These are phyloP conservation scores for Monilinia laxa DNA, from an alignment of 2,329 filamentous ascomycete species.

Conservation along the genomic window DNA sequence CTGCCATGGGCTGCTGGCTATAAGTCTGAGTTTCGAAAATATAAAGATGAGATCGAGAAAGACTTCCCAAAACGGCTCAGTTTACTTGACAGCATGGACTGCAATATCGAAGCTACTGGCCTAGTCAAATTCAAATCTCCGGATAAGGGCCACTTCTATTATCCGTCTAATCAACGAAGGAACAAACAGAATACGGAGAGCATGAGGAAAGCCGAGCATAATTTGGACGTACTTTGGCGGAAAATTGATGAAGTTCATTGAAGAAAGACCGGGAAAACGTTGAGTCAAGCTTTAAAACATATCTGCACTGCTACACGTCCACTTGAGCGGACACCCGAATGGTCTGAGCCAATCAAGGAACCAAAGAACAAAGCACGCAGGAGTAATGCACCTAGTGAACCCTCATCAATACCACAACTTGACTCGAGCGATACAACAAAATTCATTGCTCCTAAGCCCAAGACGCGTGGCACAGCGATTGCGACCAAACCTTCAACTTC, in stretches of 20 bases:
- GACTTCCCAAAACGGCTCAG: background rate
- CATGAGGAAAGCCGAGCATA: slow-evolving; percentile 45
- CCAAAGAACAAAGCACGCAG: background rate
- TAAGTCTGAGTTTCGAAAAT: slow-evolving; percentile 18
- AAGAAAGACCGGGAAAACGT: slow-evolving; percentile 31
- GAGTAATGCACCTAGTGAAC: background rate
- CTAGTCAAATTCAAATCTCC: slow-evolving; percentile 25
- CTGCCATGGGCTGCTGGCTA: slow-evolving; percentile 30
- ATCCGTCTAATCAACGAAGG: slow-evolving; percentile 49
- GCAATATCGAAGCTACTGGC: background rate
- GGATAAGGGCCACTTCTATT: slow-evolving; percentile 38
- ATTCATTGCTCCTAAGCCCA: slow-evolving; percentile 28
- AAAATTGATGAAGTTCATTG: slow-evolving; percentile 36
- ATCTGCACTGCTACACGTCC: background rate
- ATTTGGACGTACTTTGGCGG: slow-evolving; percentile 50
- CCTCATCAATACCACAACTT: background rate
- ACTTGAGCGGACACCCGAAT: background rate
- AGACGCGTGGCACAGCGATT: slow-evolving; percentile 31
- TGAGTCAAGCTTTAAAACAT: slow-evolving; percentile 2
- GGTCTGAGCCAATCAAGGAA: background rate
- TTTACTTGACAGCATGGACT: background rate
- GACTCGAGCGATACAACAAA: background rate
- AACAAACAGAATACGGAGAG: slow-evolving; percentile 47
- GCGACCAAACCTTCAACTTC: slow-evolving; percentile 6
- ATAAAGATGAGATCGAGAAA: background rate